A percentile compares a stretch with the other conserved stretches of the same genome.
Evolutionary conservation across 768 basidiomycete genomes (phyloP).

Genomic region (Pulveroboletus sp.): DNA sequence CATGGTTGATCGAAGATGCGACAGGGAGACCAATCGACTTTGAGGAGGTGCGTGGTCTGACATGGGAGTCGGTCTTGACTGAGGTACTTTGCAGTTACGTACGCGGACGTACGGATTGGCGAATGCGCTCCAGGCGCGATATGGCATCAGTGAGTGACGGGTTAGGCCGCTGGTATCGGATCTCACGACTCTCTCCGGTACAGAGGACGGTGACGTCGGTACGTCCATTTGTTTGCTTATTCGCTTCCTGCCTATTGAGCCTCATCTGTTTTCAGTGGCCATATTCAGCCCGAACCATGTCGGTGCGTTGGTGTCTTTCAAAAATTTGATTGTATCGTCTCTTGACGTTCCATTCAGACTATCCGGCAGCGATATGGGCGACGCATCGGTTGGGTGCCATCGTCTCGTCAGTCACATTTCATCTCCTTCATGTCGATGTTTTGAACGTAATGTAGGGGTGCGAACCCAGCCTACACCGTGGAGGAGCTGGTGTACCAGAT

Average conservation of each 20-base stretch:
- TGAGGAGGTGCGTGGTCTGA: constrained; percentile 41
- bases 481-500: constrained; percentile 34
- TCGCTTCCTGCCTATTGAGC: too few species aligned
- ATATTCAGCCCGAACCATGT: constrained; percentile 62
- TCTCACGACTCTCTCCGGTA: too few species aligned
- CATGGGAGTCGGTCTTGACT: not conserved
- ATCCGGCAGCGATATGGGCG: constrained; percentile 55
- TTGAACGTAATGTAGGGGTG: constrained; percentile 17
- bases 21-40: constrained; percentile 42
- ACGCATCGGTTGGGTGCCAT: constrained; percentile 54
- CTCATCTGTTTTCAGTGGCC: constrained; percentile 51
- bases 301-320: constrained; percentile 35
- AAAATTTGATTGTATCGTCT: not conserved
- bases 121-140: constrained; percentile 47
- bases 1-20: constrained; percentile 59
- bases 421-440: not conserved
- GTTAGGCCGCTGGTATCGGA: too few species aligned
- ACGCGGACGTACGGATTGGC: constrained; percentile 49
- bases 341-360: constrained; percentile 38
- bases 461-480: constrained; percentile 35
- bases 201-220: constrained; percentile 55
- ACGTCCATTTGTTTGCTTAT: constrained; percentile 10
- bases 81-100: constrained; percentile 28
- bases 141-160: constrained; percentile 41
- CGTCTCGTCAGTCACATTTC: constrained; percentile 44